Evolutionary conservation across 2,329 filamentous ascomycete genomes (phyloP).

Genomic region (Cryphonectria parasitica): DNA sequence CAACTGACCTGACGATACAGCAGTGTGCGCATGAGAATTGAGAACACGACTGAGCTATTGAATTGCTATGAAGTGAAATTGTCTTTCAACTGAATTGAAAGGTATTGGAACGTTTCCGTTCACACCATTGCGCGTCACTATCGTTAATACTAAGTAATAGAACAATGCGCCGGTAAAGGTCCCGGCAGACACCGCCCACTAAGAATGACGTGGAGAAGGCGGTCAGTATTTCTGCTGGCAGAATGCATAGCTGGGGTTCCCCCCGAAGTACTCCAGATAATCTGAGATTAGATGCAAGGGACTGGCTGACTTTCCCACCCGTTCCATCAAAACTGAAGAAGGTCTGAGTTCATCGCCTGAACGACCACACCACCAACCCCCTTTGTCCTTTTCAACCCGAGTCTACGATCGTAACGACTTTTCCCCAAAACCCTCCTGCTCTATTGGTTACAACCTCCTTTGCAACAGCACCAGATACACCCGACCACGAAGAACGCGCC

Average conservation of each 20-base stretch:
- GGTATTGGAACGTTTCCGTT: no score
- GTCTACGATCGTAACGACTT: background rate
- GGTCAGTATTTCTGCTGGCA: slow-evolving; percentile 28
- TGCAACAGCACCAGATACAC: background rate
- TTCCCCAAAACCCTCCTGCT: background rate
- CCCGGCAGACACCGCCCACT: slow-evolving; percentile 21
- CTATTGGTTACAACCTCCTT: no score
- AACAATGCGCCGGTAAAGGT: background rate
- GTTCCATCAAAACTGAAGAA: background rate
- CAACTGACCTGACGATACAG: no score
- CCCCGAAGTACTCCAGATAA: background rate
- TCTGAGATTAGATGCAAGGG: slow-evolving; percentile 12
- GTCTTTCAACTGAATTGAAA: background rate
- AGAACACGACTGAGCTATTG: background rate
- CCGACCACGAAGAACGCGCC: background rate
- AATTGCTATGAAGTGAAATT: background rate
- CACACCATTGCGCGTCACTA: background rate
- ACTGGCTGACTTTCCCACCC: background rate
- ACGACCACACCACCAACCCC: background rate
- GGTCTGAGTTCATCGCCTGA: background rate
- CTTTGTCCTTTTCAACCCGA: background rate
- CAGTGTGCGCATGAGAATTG: background rate
- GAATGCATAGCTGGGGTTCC: slow-evolving; percentile 15
- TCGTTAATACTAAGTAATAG: background rate
- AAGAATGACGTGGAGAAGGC: slow-evolving; percentile 16